A percentile compares a stretch with the other conserved stretches of the same genome.
These are phyloP conservation scores for Aegilops longissima DNA, from an alignment of 176 grass and related monocot genomes.

Conservation along the genomic window DNA sequence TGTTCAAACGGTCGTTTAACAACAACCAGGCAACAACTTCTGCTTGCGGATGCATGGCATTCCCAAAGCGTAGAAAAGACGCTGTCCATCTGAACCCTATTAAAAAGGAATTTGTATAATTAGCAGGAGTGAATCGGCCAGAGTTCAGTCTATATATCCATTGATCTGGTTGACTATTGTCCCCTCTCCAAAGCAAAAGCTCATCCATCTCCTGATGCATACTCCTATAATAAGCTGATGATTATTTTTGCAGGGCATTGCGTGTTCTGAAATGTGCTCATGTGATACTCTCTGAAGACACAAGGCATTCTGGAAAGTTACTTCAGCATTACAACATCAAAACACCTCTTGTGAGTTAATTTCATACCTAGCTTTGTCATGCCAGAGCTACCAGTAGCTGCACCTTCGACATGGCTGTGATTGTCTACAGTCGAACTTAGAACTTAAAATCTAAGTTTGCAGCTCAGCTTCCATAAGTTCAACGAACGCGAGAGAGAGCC, in stretches of 20 bases:
- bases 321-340: constrained; percentile 93
- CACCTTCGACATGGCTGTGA: not conserved
- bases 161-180: not conserved
- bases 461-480: constrained; percentile 96
- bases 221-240: constrained; percentile 16
- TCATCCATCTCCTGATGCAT: not conserved
- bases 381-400: constrained; percentile 16
- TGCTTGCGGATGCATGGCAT: not conserved
- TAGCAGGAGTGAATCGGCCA: not conserved
- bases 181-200: not conserved
- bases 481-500: constrained; percentile 88
- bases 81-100: not conserved
- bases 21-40: not conserved
- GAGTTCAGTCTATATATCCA: not conserved
- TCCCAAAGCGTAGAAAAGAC: not conserved
- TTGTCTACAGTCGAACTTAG: constrained; percentile 1
- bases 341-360: constrained; percentile 82
- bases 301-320: constrained; percentile 91
- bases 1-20: not conserved
- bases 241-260: constrained; percentile 59
- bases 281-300: constrained; percentile 95
- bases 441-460: constrained; percentile 34
- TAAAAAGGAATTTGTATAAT: not conserved
- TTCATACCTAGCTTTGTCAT: constrained; percentile 6
- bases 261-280: constrained; percentile 82